These are phyloP conservation scores for Cystobasidiaceae sp. DNA, from an alignment of 1,284 basidiomycete genomes.

Conservation along the genomic window DNA sequence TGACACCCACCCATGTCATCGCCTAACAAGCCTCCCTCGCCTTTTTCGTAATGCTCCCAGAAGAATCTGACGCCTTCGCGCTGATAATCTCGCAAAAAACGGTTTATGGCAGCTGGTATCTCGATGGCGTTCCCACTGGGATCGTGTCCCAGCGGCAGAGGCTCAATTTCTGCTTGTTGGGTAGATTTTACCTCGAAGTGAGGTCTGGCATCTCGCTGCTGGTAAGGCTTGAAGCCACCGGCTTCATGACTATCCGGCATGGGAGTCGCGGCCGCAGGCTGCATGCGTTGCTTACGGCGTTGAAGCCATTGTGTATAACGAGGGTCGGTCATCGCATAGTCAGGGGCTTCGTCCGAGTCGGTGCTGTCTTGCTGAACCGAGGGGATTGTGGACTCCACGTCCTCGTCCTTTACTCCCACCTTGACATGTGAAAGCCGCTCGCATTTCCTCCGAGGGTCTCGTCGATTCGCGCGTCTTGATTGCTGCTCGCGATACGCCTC, in stretches of 20 bases:
- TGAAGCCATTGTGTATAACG: neutral
- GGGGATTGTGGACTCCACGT: neutral
- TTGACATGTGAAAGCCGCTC: neutral
- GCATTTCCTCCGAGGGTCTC: neutral
- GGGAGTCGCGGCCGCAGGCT: too few relatives aligned
- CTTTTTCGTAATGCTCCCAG: conserved; percentile 59
- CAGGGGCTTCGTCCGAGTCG: neutral
- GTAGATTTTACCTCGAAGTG: conserved; percentile 29
- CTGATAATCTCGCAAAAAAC: conserved; percentile 74
- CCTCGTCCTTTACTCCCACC: neutral
- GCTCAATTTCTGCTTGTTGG: conserved; percentile 33
- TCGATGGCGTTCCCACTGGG: conserved; percentile 7
- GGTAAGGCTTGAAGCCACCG: neutral
- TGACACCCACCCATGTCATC: conserved; percentile 69
- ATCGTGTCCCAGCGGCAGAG: conserved; percentile 27
- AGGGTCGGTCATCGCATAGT: neutral
- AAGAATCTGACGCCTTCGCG: conserved; percentile 73
- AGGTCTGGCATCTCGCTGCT: conserved; percentile 24
- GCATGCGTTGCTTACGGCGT: too few relatives aligned
- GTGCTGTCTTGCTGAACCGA: neutral
- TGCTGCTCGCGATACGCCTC: neutral
- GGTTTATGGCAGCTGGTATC: conserved; percentile 67
- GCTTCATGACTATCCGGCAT: too few relatives aligned
- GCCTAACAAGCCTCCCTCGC: conserved; percentile 66
- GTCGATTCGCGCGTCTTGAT: neutral